phyloP scores from a whole-genome alignment of 768 basidiomycete genomes.

The Russula compacta region DNA sequence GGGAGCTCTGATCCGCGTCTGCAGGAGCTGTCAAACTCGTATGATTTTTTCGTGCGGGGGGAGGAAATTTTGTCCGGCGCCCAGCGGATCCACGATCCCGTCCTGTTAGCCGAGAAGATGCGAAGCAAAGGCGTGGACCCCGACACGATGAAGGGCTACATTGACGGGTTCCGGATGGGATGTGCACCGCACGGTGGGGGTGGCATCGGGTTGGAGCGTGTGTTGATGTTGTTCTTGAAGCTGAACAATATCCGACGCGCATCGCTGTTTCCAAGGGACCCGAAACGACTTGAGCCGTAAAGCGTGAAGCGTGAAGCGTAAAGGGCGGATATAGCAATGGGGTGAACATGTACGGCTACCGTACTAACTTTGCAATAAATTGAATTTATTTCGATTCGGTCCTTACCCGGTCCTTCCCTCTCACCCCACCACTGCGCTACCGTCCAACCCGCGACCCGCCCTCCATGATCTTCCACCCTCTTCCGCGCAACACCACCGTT shows the following conservation, averaged over 20 bases:
- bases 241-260: slow-evolving; percentile 91
- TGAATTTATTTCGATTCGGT: background rate
- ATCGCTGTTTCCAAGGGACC: slow-evolving; percentile 93
- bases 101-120: slow-evolving; percentile 79
- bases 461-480: slow-evolving; percentile 6
- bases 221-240: slow-evolving; percentile 96
- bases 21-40: slow-evolving; percentile 90
- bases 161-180: slow-evolving; percentile 92
- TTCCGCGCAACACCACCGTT: background rate
- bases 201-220: slow-evolving; percentile 90
- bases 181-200: slow-evolving; percentile 96
- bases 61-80: slow-evolving; percentile 98
- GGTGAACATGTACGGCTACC: background rate
- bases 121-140: slow-evolving; percentile 81
- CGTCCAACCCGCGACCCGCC: background rate
- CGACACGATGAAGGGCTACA: slow-evolving; percentile 81
- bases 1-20: background rate
- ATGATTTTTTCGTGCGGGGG: slow-evolving; percentile 99
- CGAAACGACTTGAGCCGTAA: slow-evolving; percentile 86
- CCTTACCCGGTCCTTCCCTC: background rate
- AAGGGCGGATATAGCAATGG: background rate
- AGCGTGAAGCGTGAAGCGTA: background rate
- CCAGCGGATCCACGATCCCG: slow-evolving; percentile 92
- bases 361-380: background rate
- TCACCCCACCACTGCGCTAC: background rate